phyloP scores from a whole-genome alignment of 78 protist genomes.

The Tieghemostelium lacteum region DNA sequence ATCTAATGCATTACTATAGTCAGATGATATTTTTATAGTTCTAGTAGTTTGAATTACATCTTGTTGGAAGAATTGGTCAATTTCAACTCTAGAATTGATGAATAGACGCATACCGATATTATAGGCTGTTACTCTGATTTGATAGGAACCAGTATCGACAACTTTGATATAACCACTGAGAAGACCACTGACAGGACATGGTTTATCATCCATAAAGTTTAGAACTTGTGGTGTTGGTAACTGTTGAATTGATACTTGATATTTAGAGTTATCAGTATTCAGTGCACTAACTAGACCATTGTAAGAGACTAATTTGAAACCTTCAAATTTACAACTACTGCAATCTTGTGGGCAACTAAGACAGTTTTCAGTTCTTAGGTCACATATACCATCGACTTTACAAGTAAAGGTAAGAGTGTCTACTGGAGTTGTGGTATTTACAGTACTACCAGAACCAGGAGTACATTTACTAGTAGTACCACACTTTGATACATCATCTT shows the following conservation, averaged over 20 bases:
- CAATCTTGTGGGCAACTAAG: background rate
- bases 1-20: too few relatives aligned
- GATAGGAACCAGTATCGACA: background rate
- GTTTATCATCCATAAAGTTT: background rate
- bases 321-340: background rate
- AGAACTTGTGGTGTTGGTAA: background rate
- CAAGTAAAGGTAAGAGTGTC: background rate
- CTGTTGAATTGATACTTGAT: background rate
- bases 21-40: too few relatives aligned
- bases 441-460: too few relatives aligned
- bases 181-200: background rate
- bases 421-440: too few relatives aligned
- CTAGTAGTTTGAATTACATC: background rate
- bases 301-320: background rate
- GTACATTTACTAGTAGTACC: too few relatives aligned
- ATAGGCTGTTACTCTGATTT: background rate
- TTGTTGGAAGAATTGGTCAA: background rate
- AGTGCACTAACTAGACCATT: too few relatives aligned
- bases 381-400: background rate
- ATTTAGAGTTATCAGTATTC: too few relatives aligned
- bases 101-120: background rate
- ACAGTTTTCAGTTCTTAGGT: background rate
- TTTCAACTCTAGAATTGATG: background rate
- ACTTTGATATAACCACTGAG: background rate
- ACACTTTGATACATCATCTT: too few relatives aligned